Conservation (phyloP, 1,139 yeast species). For the Suhomyces wounanorum region DNA sequence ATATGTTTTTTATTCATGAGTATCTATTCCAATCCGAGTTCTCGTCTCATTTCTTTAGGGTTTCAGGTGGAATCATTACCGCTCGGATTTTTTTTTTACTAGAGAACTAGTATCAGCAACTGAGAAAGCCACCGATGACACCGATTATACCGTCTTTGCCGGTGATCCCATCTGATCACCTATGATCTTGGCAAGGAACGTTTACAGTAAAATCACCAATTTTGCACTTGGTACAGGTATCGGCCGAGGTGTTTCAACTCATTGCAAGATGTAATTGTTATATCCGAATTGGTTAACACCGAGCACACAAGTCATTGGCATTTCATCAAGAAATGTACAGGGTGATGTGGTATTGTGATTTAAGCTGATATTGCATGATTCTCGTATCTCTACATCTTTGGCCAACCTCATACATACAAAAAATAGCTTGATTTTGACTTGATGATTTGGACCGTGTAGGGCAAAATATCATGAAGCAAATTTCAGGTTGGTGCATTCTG, state of each 20-base stretch:
- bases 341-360: neutral
- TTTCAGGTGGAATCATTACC: too few species aligned
- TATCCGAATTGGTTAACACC: neutral
- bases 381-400: neutral
- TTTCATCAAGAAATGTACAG: neutral
- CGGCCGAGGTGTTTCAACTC: neutral
- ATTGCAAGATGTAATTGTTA: neutral
- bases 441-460: too few species aligned
- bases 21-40: too few species aligned
- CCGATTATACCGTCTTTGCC: neutral
- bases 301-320: neutral
- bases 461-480: neutral
- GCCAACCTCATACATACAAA: too few species aligned
- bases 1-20: too few species aligned
- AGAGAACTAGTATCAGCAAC: too few species aligned
- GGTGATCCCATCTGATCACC: neutral
- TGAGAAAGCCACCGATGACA: neutral
- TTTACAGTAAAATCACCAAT: neutral
- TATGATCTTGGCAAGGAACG: neutral
- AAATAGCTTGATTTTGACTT: too few species aligned
- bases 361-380: neutral
- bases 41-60: too few species aligned
- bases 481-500: neutral
- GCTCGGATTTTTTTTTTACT: too few species aligned
- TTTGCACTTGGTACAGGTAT: neutral